phyloP scores from a whole-genome alignment of 2,329 filamentous ascomycete genomes.

The Coniochaeta sp. region DNA sequence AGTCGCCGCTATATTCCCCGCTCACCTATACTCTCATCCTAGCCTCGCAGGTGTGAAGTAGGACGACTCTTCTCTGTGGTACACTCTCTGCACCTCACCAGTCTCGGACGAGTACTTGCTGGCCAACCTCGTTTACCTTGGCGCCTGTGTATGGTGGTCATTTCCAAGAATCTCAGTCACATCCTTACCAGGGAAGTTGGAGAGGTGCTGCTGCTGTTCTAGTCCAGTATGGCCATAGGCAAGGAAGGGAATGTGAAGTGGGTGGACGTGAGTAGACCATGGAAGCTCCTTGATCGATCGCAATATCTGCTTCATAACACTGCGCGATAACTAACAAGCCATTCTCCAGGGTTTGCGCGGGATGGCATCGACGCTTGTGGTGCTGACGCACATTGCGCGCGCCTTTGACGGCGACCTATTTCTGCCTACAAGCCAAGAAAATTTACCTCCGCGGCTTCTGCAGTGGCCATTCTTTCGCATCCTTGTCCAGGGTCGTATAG shows the following conservation, averaged over 20 bases:
- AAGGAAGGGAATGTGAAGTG: conserved; percentile 47
- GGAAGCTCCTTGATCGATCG: neutral
- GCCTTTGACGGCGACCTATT: conserved; percentile 44
- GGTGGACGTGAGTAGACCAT: conserved; percentile 43
- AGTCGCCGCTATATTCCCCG: too few relatives aligned
- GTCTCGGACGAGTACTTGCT: neutral
- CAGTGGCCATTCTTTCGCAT: conserved; percentile 54
- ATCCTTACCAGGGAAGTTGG: neutral
- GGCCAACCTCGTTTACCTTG: neutral
- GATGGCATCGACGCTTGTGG: conserved; percentile 44
- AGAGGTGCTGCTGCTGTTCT: neutral
- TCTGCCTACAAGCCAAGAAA: conserved; percentile 33
- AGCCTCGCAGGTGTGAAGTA: neutral
- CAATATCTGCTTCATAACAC: neutral
- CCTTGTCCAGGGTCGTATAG: conserved; percentile 52
- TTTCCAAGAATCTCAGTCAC: neutral
- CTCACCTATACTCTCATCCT: too few relatives aligned
- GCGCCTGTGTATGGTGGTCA: neutral
- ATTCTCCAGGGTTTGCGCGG: conserved; percentile 43
- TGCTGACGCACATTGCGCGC: conserved; percentile 45
- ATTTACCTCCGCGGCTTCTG: conserved; percentile 37
- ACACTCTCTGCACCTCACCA: too few relatives aligned
- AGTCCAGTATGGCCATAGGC: conserved; percentile 28
- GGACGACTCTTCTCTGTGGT: neutral
- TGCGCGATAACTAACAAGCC: neutral